A percentile compares a stretch with the other conserved stretches of the same genome.
phyloP scores from a whole-genome alignment of 2,329 filamentous ascomycete genomes.

The Colletotrichum lini region DNA sequence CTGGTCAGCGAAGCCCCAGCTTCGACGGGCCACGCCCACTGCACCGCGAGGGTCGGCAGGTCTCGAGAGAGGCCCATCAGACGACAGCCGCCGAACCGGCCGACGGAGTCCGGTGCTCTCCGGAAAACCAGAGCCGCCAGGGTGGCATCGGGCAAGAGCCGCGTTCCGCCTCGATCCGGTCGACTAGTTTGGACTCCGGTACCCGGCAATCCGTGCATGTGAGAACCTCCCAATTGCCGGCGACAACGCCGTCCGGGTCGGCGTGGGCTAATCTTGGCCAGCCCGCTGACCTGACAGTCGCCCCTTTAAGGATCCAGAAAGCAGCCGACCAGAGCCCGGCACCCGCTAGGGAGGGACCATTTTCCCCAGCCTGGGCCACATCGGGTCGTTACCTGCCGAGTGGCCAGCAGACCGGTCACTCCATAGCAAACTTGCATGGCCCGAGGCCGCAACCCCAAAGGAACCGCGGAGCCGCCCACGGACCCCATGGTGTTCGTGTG shows the following conservation, averaged over 20 bases:
- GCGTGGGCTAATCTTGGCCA: neutral
- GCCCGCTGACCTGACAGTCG: neutral
- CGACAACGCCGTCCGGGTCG: neutral
- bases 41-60: conserved; percentile 5
- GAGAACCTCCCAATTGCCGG: neutral
- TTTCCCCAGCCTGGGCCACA: neutral
- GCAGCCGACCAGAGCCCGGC: neutral
- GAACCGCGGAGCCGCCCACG: neutral
- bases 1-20: neutral
- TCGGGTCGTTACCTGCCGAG: neutral
- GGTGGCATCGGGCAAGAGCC: neutral
- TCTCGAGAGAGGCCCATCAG: neutral
- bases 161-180: neutral
- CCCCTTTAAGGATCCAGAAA: neutral
- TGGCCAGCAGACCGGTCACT: neutral
- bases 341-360: neutral
- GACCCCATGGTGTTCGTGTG: neutral
- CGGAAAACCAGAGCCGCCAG: neutral
- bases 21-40: neutral
- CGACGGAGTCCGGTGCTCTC: neutral
- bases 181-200: conserved; percentile 8
- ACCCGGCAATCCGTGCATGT: neutral
- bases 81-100: neutral
- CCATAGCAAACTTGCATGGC: neutral
- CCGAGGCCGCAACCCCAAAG: neutral